Base-by-base conservation (phyloP, 2,329 filamentous ascomycete genomes). In the Metarhizium anisopliae region DNA sequence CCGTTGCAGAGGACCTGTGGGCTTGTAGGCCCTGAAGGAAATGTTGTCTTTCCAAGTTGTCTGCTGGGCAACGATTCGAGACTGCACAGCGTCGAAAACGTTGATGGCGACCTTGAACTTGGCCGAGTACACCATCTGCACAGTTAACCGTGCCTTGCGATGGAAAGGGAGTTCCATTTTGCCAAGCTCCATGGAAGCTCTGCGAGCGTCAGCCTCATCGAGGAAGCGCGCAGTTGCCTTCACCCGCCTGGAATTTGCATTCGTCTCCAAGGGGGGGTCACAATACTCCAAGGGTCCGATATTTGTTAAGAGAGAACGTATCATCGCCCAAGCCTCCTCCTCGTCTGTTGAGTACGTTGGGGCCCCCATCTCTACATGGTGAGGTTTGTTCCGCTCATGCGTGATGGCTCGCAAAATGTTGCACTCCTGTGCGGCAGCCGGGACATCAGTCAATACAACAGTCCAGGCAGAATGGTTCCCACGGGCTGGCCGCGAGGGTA, bases 141-240 rank as follows among this genome's bases (percentile, higher is more conserved):
- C 63, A 3, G 68, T 73, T 0, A 77, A 61, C 40, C 66, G 73
- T 0, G 62, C 68, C 0, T 52, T 59, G 2, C 57, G 56, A 1
- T 69, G 58, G 16, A 73, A 70, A 0, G 65, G 58, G 10, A 77
- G 47, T 3, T 52, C 53, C 8, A n/a, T 63, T 8, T 66, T 55
- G 50, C 74, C 59, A 0, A 77, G 63, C 1, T 57, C 55, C n/a
- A 49, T 55, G 2, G 61, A 66, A 0, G 73, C 74, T n/a, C 67
- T 59, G 45, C 59, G 59, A 0, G 75, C 75, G 47, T 74, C 67
- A 0, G 62, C 61, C 51, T 73, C 71, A 2, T 71, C 60, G 6
- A 62, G 29, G 51, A 77, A 79, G 2, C 66, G 62, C 2, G 70
- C 75, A 16, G 63, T 68, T 0, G 69, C 74, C 59, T 74, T 74